A percentile compares a stretch with the other conserved stretches of the same genome.
Evolutionary conservation across 2,329 filamentous ascomycete species (phyloP).

Genomic region (Trichoderma guizhouense): DNA sequence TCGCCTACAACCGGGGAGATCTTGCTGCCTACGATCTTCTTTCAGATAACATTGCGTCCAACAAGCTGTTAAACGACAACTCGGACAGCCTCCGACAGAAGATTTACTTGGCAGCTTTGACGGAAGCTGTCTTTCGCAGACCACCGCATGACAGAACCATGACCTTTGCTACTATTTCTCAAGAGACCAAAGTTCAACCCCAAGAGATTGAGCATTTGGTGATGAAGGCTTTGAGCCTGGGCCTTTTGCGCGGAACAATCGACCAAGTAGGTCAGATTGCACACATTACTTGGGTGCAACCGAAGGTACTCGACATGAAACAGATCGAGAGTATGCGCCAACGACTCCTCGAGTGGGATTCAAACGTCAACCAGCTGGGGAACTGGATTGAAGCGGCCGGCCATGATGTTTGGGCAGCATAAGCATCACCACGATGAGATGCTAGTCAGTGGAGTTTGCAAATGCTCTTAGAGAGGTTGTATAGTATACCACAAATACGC

Average conservation of each 20-base stretch:
- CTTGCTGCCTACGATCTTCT: slow-evolving; percentile 82
- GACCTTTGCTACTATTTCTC: slow-evolving; percentile 82
- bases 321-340: slow-evolving; percentile 92
- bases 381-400: slow-evolving; percentile 96
- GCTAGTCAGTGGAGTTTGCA: neutral
- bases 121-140: slow-evolving; percentile 92
- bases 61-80: slow-evolving; percentile 75
- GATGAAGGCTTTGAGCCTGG: slow-evolving; percentile 97
- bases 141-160: slow-evolving; percentile 94
- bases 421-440: slow-evolving; percentile 25
- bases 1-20: slow-evolving; percentile 96
- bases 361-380: slow-evolving; percentile 90
- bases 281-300: slow-evolving; percentile 97
- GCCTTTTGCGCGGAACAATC: slow-evolving; percentile 84
- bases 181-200: slow-evolving; percentile 86
- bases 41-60: slow-evolving; percentile 74
- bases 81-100: slow-evolving; percentile 88
- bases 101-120: slow-evolving; percentile 93
- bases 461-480: slow-evolving; percentile 20
- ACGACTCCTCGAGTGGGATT: slow-evolving; percentile 89
- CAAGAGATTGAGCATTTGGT: slow-evolving; percentile 96
- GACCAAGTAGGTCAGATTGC: slow-evolving; percentile 95
- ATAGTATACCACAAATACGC: slow-evolving; percentile 26
- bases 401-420: slow-evolving; percentile 93
- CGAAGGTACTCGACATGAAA: slow-evolving; percentile 92